Percentiles rank a stretch among this genome's conserved stretches.
Conservation (phyloP, 768 basidiomycete species). For the Mycena albidolilacea region DNA sequence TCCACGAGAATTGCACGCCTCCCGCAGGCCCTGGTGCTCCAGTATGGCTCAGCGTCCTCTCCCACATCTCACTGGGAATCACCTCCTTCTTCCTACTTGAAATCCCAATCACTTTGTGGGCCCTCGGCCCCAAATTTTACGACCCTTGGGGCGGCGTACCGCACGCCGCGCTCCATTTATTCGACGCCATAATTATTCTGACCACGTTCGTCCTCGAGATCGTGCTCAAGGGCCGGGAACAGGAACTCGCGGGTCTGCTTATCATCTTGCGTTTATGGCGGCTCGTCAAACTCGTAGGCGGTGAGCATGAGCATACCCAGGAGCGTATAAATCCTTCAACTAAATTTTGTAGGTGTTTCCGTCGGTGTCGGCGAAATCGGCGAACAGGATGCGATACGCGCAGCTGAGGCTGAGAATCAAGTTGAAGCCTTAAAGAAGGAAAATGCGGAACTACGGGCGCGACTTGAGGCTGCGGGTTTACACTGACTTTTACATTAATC, state of each 20-base stretch:
- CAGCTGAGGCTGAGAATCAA: conserved; percentile 64
- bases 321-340: not conserved
- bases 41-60: conserved; percentile 73
- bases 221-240: conserved; percentile 74
- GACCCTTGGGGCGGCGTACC: conserved; percentile 70
- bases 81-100: conserved; percentile 83
- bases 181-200: conserved; percentile 80
- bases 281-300: conserved; percentile 79
- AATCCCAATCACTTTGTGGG: conserved; percentile 80
- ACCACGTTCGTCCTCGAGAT: conserved; percentile 84
- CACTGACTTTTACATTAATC: conserved; percentile 1
- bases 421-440: conserved; percentile 66
- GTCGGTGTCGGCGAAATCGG: conserved; percentile 81
- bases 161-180: conserved; percentile 77
- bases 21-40: conserved; percentile 61
- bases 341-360: conserved; percentile 69
- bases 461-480: conserved; percentile 44
- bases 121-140: conserved; percentile 74
- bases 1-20: conserved; percentile 66
- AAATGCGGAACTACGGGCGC: conserved; percentile 65
- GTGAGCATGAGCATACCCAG: conserved; percentile 43
- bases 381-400: conserved; percentile 65
- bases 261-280: conserved; percentile 87
- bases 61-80: conserved; percentile 75
- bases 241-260: conserved; percentile 79